Base-by-base conservation (phyloP, 2,329 filamentous ascomycete species). In the Fusarium sp. region DNA sequence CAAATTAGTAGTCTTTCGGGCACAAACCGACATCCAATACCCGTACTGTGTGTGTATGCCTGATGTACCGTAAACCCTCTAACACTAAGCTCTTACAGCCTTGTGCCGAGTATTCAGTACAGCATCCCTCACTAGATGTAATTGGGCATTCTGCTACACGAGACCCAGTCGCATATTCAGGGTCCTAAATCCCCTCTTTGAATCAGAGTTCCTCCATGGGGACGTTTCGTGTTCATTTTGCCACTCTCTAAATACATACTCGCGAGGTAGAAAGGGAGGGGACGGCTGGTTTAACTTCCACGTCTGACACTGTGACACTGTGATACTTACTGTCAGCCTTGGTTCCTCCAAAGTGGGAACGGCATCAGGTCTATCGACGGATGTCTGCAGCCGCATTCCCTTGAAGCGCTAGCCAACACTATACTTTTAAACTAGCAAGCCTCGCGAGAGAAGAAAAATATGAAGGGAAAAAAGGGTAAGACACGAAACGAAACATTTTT, bases 401-500 rank as follows among this genome's bases (percentile, higher is more conserved):
- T 65, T 22, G 36, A 51, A 50, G 36, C 49, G 50, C 57, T 58
- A 58, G 54, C 43, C 40, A 44, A 22, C 57, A 39, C 59, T 46
- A 58, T 32, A 11, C 13, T 47, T 41, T 55, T 34, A 41, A 41
- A 43, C 61, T 64, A 64, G 61, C 61, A 65, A 65, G 61, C 61
- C 61, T 61, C 46, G 29, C 31, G 24, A 48, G 15, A 29, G 13
- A 11, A 44, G 13, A 39, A 58, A 36, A 39, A 25, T 24, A 25
- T 40, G 45, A 41, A n/a, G 9, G 26, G 36, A 48, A 48, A 15
- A 58, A 32, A 42, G 52, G 60, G 54, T 60, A n/a, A 59, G 55
- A 60, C 46, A 58, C 26, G 44, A 58, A 62, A 58, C 58, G 47
- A 63, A 62, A 62, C 46, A 53, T n/a, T n/a, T n/a, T n/a, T 51